Evolutionary conservation across 345 rosid genomes (phyloP).

Genomic region (Corchorus capsularis): DNA sequence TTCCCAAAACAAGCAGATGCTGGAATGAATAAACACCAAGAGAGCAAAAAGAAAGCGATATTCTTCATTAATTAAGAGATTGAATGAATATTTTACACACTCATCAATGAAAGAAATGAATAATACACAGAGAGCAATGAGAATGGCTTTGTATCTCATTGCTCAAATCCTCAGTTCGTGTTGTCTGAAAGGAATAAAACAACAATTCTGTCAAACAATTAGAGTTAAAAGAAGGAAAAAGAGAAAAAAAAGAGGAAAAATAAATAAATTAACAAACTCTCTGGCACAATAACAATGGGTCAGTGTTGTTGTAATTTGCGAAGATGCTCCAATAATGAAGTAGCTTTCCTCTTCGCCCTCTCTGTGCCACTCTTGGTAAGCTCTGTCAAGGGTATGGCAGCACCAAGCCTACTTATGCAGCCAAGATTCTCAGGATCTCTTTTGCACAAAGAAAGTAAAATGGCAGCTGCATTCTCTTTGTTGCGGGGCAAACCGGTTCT

Average conservation of each 20-base stretch:
- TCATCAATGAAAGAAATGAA: constrained; percentile 29
- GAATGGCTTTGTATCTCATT: constrained; percentile 36
- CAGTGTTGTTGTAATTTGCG: constrained; percentile 46
- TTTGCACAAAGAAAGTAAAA: constrained; percentile 82
- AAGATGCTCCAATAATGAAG: constrained; percentile 73
- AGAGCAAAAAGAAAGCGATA: constrained; percentile 1
- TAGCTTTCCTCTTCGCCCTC: constrained; percentile 85
- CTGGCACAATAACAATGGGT: constrained; percentile 25
- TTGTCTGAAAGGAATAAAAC: constrained; percentile 20
- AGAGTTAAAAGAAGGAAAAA: constrained; percentile 14
- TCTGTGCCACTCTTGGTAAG: constrained; percentile 82
- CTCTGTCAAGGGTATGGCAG: constrained; percentile 75
- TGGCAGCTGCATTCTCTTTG: constrained; percentile 86
- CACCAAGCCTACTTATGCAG: constrained; percentile 76
- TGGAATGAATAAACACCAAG: background rate
- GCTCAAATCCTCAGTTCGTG: constrained; percentile 32
- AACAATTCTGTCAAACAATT: constrained; percentile 38
- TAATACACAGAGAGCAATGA: constrained; percentile 40
- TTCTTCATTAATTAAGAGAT: constrained; percentile 20
- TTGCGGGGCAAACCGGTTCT: constrained; percentile 65
- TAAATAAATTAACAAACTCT: constrained; percentile 14
- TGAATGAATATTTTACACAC: constrained; percentile 39
- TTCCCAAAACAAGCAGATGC: background rate
- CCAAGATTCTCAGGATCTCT: constrained; percentile 72
- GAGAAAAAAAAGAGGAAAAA: background rate